Evolutionary conservation across 768 basidiomycete genomes (phyloP), one percentile per base, ranked within the genome.

Genomic region (Suillus hirtellus): DNA sequence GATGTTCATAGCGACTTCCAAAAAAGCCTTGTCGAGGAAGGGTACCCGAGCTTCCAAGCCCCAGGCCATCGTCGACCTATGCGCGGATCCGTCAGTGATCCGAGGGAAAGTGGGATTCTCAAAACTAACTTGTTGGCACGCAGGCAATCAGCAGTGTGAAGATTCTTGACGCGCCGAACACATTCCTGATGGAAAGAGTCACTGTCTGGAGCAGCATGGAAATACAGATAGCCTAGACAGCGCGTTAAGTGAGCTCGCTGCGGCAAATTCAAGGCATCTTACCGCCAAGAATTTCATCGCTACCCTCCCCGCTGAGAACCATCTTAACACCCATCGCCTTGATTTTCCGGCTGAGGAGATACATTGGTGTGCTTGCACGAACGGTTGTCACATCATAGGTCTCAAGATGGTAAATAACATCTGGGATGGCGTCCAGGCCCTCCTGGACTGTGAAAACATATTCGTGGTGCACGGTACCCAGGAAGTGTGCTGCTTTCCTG

Each of bases 311-410:
- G 67, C 91, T 93, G 42, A 99, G 83, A 17, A 99, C 97, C 97
- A 99, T 99, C 81, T 99, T 99, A 60, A 99, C 97, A 63, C 97
- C 97, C 93, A 95, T 98, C 4, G 97, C 96, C 80, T 99, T 99
- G 81, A 99, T 96, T 80, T 99, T 99, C 56, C 97, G 86, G 73
- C 92, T 94, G 64, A 99, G 86, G 35, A 99, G 88, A 77, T 99
- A 99, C 97, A 99, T 99, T 3, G 97, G 97, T 4, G 96, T 98
- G 70, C 92, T 94, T 10, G 97, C 97, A 55, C 97, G 90, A 56
- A 98, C 93, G 44, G 97, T 99, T 35, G 97, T 99, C 63, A 99
- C 97, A 75, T 99, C 97, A 77, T 94, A 99, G 2, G 97, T 99
- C 79, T 99, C 97, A 42, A 99, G 87, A 72, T 99, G 96, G 76